A percentile compares a stretch with the other conserved stretches of the same genome.
phyloP scores from a whole-genome alignment of 139 green algal genomes.

The Dunaliella primolecta region DNA sequence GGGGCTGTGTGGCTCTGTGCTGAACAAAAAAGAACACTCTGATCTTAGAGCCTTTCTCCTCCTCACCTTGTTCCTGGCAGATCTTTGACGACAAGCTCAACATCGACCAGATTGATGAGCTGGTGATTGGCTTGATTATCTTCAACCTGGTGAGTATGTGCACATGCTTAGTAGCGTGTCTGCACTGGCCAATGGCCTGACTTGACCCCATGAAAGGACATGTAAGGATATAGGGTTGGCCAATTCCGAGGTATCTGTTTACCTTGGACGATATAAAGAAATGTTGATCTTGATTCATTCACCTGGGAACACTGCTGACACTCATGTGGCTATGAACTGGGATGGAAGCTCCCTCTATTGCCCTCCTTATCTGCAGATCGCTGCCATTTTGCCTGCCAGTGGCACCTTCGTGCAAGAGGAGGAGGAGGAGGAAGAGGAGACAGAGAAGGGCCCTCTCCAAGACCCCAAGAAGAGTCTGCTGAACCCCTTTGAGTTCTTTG shows the following conservation, averaged over 20 bases:
- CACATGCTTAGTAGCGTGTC: neutral
- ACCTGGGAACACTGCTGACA: no score
- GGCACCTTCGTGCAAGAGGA: slow-evolving; percentile 50
- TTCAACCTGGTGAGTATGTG: neutral
- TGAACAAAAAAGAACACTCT: no score
- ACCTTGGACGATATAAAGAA: no score
- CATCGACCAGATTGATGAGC: slow-evolving; percentile 51
- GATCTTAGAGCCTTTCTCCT: no score
- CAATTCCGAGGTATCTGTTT: no score
- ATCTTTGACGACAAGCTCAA: slow-evolving; percentile 35
- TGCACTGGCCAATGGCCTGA: slow-evolving; percentile 37
- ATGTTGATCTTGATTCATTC: no score
- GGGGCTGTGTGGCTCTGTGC: no score
- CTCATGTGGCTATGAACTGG: no score
- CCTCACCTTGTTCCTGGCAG: no score
- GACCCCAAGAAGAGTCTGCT: slow-evolving; percentile 56
- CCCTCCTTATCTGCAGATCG: slow-evolving; percentile 29
- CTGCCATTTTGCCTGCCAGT: slow-evolving; percentile 50
- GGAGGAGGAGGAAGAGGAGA: slow-evolving; percentile 21
- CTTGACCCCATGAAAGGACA: no score
- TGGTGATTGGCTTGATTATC: slow-evolving; percentile 28
- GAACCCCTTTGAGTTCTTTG: slow-evolving; percentile 55
- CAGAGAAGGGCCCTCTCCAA: slow-evolving; percentile 55
- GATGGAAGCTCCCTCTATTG: no score
- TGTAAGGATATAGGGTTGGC: no score